Evolutionary conservation across 1,284 basidiomycete genomes (phyloP).

Genomic region (Leccinum angustisporum): DNA sequence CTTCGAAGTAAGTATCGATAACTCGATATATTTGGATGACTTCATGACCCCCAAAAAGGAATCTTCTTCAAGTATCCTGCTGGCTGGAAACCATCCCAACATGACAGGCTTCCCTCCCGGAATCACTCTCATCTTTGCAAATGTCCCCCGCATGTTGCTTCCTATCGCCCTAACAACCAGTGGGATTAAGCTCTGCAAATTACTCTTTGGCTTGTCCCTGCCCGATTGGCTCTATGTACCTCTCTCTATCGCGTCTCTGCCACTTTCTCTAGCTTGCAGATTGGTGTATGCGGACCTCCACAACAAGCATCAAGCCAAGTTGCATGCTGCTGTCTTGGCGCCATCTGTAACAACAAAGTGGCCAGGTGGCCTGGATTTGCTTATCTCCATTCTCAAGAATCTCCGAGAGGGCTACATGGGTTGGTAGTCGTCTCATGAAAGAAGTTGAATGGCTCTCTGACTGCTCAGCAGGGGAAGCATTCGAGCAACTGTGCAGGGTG

Average conservation of each 20-base stretch:
- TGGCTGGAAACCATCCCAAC: neutral
- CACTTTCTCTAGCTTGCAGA: constrained; percentile 24
- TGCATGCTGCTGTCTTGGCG: constrained; percentile 34
- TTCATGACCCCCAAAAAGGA: neutral
- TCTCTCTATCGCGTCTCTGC: constrained; percentile 28
- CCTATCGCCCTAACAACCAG: neutral
- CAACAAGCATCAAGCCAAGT: constrained; percentile 29
- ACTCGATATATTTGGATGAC: neutral
- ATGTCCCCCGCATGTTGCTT: neutral
- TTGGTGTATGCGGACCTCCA: constrained; percentile 22
- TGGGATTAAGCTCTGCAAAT: neutral
- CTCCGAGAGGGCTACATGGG: constrained; percentile 37
- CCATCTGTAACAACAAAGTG: constrained; percentile 32
- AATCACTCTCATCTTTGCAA: neutral
- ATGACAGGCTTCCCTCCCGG: neutral
- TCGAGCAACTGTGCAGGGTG: constrained; percentile 16
- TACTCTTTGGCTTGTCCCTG: constrained; percentile 1
- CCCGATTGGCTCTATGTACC: constrained; percentile 21
- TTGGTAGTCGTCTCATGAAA: constrained; percentile 12
- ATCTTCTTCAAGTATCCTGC: neutral
- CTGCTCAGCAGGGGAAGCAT: constrained; percentile 28
- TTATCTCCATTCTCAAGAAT: constrained; percentile 25
- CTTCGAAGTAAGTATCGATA: neutral
- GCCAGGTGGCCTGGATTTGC: constrained; percentile 35
- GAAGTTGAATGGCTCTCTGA: neutral